Base-by-base conservation (phyloP, 2,329 filamentous ascomycete genomes). In the Fusarium agapanthi region DNA sequence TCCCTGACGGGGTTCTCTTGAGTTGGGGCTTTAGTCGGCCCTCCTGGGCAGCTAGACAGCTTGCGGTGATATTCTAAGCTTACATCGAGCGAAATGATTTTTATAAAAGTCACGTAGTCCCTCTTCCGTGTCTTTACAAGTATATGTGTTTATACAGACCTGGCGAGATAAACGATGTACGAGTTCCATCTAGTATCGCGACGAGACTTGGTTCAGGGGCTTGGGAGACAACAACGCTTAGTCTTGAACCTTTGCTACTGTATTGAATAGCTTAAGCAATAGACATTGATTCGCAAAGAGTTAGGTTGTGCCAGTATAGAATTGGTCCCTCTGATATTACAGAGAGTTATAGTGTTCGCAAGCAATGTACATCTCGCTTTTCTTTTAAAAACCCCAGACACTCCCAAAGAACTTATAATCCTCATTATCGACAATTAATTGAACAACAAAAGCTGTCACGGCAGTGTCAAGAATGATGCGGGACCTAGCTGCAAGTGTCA, bases 241-340 rank as follows among this genome's bases (percentile, higher is more conserved):
- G 8, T 20, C 8, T 45, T 14, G 3, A 12, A 14, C 20, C 8
- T 20, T 6, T 45, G 24, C 24, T 15, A 45, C 18, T 10, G 13
- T 0, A 1, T 5, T 45, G 24, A 22, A 6, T 6, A 15, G 7
- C 15, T 22, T 11, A 6, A 16, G 3, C 0, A 22, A 50, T 48
- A 24, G 12, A 50, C 0, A 0, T 4, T 24, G 0, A n/a, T 3
- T 18, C 7, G 1, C 0, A n/a, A n/a, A 24, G 11, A 7, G 1
- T 3, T 9, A 32, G 3, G 2, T 3, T 24, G 0, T 6, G 15
- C 16, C 18, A 35, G 9, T 16, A 35, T 35, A 35, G 2, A 1
- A 8, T 0, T 32, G 13, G 2, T 20, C 0, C 4, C 1, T 15
- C 22, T 55, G 3, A 18, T 38, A 18, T 20, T 4, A 20, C 2